phyloP scores from a whole-genome alignment of 306 rosid species.

The Gynostemma pentaphyllum region DNA sequence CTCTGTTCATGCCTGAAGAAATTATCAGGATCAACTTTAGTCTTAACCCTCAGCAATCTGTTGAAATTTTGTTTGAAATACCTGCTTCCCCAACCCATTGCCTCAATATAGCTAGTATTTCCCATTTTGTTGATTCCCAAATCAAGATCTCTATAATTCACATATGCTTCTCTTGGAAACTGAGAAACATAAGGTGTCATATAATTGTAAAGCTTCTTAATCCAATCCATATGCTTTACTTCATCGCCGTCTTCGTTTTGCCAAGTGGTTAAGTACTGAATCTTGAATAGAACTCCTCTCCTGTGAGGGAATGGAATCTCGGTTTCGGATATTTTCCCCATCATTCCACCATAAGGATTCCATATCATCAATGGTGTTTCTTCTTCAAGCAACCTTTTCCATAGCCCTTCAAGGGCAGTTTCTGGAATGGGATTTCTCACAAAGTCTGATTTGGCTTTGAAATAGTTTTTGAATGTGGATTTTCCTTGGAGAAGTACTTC shows the following conservation, averaged over 20 bases:
- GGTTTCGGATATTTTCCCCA: constrained; percentile 47
- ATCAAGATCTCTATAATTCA: constrained; percentile 81
- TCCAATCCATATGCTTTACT: constrained; percentile 52
- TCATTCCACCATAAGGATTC: constrained; percentile 75
- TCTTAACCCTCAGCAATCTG: constrained; percentile 51
- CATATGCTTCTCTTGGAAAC: constrained; percentile 69
- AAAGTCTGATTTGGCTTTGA: constrained; percentile 86
- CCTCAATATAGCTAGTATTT: constrained; percentile 27
- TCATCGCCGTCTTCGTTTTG: constrained; percentile 20
- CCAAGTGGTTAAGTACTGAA: constrained; percentile 53
- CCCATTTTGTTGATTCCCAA: constrained; percentile 61
- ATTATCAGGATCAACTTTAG: constrained; percentile 64
- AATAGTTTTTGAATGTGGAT: constrained; percentile 49
- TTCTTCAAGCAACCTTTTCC: constrained; percentile 55
- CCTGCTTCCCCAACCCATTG: constrained; percentile 59
- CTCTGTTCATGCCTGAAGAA: constrained; percentile 89
- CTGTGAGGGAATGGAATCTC: constrained; percentile 68
- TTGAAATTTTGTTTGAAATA: constrained; percentile 66
- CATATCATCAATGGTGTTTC: constrained; percentile 36
- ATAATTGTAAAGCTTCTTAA: constrained; percentile 56
- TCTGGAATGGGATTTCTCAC: constrained; percentile 53
- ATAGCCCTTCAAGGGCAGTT: constrained; percentile 44
- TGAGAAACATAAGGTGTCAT: constrained; percentile 59
- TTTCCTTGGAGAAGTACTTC: constrained; percentile 58
- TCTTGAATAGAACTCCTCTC: constrained; percentile 51